A percentile compares a stretch with the other conserved stretches of the same genome.
These are phyloP conservation scores for Adenanthera pavonina DNA, from an alignment of 306 rosid genomes.

Conservation along the genomic window DNA sequence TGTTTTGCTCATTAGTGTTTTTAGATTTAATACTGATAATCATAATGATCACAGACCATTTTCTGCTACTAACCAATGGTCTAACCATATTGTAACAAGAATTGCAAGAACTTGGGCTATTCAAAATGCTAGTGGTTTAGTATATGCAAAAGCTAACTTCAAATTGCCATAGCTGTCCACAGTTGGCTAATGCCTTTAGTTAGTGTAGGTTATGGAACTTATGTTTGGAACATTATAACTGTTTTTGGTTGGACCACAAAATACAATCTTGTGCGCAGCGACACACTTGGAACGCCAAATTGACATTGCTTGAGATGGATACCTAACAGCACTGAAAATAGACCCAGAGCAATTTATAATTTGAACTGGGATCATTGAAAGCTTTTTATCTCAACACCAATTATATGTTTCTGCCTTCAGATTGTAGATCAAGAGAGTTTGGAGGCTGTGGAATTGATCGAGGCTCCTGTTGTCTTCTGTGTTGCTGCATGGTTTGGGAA, in stretches of 20 bases:
- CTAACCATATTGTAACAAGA: neutral
- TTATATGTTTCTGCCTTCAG: constrained; percentile 46
- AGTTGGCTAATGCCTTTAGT: constrained; percentile 14
- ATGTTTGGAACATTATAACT: neutral
- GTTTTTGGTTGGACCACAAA: neutral
- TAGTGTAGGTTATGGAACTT: neutral
- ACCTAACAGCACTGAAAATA: constrained; percentile 10
- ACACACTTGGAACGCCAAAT: constrained; percentile 3
- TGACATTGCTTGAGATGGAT: constrained; percentile 3
- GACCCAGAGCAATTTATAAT: constrained; percentile 22
- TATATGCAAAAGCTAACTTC: neutral
- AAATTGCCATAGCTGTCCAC: neutral
- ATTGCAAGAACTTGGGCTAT: neutral
- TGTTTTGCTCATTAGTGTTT: neutral
- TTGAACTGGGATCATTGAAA: constrained; percentile 8
- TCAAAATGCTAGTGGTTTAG: neutral
- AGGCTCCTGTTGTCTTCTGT: constrained; percentile 76
- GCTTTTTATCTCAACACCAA: constrained; percentile 30
- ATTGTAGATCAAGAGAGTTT: constrained; percentile 78
- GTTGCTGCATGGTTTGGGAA: constrained; percentile 90
- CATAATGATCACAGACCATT: neutral
- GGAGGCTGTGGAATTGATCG: constrained; percentile 63
- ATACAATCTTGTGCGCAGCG: neutral
- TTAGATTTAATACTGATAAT: neutral
- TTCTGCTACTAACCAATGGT: neutral